phyloP scores from a whole-genome alignment of 2,329 filamentous ascomycete genomes.

The Plenodomus biglobosus region DNA sequence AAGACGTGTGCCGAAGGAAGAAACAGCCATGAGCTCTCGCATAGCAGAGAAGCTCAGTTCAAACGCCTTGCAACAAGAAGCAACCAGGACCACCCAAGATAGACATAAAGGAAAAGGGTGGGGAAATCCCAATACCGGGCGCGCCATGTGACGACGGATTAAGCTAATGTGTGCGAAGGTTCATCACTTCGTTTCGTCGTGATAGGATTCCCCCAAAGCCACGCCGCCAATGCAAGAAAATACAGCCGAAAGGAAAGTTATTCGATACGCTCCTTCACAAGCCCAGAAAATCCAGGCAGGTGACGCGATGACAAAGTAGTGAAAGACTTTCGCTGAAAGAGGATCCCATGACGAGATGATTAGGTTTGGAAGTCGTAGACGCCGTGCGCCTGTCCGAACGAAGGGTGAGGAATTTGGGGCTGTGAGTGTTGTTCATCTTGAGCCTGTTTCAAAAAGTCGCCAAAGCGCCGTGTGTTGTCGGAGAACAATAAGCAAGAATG shows the following conservation, averaged over 20 bases:
- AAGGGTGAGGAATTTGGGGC: slow-evolving; percentile 18
- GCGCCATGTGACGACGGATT: slow-evolving; percentile 10
- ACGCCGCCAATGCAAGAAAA: slow-evolving; percentile 40
- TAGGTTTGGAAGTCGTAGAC: slow-evolving; percentile 30
- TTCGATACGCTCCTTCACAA: slow-evolving; percentile 5
- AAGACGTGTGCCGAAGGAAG: slow-evolving; percentile 3
- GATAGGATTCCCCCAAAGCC: slow-evolving; percentile 23
- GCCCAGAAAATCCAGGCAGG: not conserved
- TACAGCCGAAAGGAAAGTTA: slow-evolving; percentile 27
- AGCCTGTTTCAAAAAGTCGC: slow-evolving; percentile 28
- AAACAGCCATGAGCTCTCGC: slow-evolving; percentile 8
- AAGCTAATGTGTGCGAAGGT: slow-evolving; percentile 26
- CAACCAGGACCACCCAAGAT: slow-evolving; percentile 9
- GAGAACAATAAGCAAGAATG: slow-evolving; percentile 46
- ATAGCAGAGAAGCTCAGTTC: slow-evolving; percentile 20
- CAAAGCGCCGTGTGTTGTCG: slow-evolving; percentile 32
- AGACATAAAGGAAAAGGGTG: slow-evolving; percentile 14
- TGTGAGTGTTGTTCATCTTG: slow-evolving; percentile 23
- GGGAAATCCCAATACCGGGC: slow-evolving; percentile 11
- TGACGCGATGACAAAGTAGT: not conserved
- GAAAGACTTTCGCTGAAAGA: slow-evolving; percentile 1
- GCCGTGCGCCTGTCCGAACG: slow-evolving; percentile 27
- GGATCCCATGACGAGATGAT: slow-evolving; percentile 1
- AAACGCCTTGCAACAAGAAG: slow-evolving; percentile 22
- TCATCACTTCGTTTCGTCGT: slow-evolving; percentile 45